These are phyloP conservation scores for Agaricus blazei DNA, from an alignment of 768 basidiomycete species.

Conservation along the genomic window DNA sequence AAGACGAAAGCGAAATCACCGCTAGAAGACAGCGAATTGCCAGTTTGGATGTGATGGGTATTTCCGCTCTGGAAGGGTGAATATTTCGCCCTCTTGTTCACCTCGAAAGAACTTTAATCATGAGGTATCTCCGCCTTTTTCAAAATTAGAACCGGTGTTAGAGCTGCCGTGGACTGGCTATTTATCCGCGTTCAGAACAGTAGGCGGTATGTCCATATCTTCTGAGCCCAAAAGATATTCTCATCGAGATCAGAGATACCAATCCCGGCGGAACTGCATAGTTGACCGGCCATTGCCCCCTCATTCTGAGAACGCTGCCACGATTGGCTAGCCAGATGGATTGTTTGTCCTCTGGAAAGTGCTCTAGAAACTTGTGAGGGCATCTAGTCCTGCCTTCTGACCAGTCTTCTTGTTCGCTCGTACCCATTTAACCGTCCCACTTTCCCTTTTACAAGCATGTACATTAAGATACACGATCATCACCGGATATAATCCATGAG, in stretches of 20 bases:
- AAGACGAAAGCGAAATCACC: conserved; percentile 39
- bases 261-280: conserved; percentile 3
- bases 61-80: conserved; percentile 88
- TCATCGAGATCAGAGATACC: conserved; percentile 2
- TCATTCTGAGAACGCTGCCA: not conserved
- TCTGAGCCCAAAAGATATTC: not conserved
- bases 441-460: conserved; percentile 3
- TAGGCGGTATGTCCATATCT: conserved; percentile 41
- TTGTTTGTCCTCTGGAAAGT: not conserved
- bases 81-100: conserved; percentile 16
- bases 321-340: not conserved
- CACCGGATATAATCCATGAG: conserved; percentile 14
- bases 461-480: conserved; percentile 4
- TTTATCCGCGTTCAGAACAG: conserved; percentile 93
- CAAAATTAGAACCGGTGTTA: conserved; percentile 69
- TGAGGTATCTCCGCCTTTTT: not conserved
- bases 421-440: not conserved
- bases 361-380: not conserved
- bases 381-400: not conserved
- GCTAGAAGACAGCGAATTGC: conserved; percentile 54
- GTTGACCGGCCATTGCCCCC: not conserved
- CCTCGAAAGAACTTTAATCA: not conserved
- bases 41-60: conserved; percentile 84
- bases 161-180: conserved; percentile 90
- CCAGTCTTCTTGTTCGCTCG: not conserved